phyloP scores from a whole-genome alignment of 164 flowering plant species.

The Malania oleifera region DNA sequence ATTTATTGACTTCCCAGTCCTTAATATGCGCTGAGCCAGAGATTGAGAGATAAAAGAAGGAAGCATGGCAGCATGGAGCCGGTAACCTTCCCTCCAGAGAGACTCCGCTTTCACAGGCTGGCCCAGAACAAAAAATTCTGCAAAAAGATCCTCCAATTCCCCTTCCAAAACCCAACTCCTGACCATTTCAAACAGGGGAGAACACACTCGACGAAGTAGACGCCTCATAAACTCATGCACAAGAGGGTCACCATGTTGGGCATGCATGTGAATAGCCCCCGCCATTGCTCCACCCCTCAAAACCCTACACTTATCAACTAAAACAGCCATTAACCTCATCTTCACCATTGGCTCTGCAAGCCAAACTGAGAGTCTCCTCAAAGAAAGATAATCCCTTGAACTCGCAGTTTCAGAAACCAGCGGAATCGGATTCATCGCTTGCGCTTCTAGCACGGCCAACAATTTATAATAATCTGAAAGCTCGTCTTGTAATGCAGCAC shows the following conservation, averaged over 20 bases:
- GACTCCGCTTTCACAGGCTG: slow-evolving; percentile 95
- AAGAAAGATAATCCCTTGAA: slow-evolving; percentile 70
- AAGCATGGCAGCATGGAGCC: slow-evolving; percentile 80
- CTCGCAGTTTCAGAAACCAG: slow-evolving; percentile 54
- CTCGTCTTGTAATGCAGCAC: slow-evolving; percentile 96
- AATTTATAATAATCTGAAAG: slow-evolving; percentile 82
- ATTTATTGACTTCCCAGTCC: slow-evolving; percentile 97
- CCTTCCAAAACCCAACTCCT: slow-evolving; percentile 99
- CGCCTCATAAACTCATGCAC: slow-evolving; percentile 89
- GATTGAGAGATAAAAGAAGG: slow-evolving; percentile 83
- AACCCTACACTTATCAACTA: slow-evolving; percentile 86
- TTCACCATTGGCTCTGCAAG: slow-evolving; percentile 91
- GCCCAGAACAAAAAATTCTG: slow-evolving; percentile 80
- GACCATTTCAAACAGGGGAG: slow-evolving; percentile 98
- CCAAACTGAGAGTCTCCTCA: slow-evolving; percentile 95
- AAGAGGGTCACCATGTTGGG: slow-evolving; percentile 91
- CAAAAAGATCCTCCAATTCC: slow-evolving; percentile 86
- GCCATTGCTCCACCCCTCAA: slow-evolving; percentile 98
- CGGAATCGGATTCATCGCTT: slow-evolving; percentile 86
- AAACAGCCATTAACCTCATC: slow-evolving; percentile 93
- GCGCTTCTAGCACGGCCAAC: slow-evolving; percentile 88
- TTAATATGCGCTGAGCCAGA: slow-evolving; percentile 79
- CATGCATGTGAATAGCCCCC: slow-evolving; percentile 92
- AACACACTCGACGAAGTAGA: slow-evolving; percentile 78
- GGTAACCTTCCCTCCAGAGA: slow-evolving; percentile 95